A percentile compares a stretch with the other conserved stretches of the same genome.
Evolutionary conservation across 2,329 filamentous ascomycete species (phyloP).

Genomic region (Fusarium poae): DNA sequence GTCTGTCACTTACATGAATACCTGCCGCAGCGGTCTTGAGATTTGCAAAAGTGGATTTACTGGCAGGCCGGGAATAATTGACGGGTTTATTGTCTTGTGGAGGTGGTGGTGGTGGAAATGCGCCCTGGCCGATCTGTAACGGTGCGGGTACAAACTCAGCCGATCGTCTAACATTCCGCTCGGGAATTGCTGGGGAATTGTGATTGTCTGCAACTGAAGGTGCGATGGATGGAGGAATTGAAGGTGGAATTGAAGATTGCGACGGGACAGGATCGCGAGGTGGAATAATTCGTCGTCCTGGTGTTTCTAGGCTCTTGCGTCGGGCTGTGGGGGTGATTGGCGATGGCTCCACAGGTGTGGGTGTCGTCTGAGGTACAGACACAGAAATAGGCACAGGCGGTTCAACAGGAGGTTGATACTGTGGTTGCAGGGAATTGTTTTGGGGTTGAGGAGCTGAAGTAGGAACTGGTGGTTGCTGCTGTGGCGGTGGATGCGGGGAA

Average conservation of each 20-base stretch:
- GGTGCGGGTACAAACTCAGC: slow-evolving; percentile 13
- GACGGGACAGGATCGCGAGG: slow-evolving; percentile 34
- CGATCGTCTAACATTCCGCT: slow-evolving; percentile 28
- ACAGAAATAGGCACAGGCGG: not conserved
- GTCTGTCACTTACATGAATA: slow-evolving; percentile 28
- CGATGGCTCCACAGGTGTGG: slow-evolving; percentile 12
- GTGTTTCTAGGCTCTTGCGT: slow-evolving; percentile 44
- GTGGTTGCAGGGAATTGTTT: not conserved
- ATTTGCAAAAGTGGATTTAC: slow-evolving; percentile 43
- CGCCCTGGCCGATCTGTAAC: slow-evolving; percentile 16
- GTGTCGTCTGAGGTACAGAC: slow-evolving; percentile 13
- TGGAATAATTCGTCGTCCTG: slow-evolving; percentile 42
- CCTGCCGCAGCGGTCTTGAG: slow-evolving; percentile 43
- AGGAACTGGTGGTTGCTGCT: slow-evolving; percentile 6
- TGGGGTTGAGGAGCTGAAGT: not conserved
- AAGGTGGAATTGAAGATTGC: slow-evolving; percentile 2
- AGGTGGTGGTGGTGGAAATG: slow-evolving; percentile 6
- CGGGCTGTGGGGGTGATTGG: slow-evolving; percentile 27
- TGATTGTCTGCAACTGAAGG: slow-evolving; percentile 8
- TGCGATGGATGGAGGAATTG: not conserved
- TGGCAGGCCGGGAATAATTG: slow-evolving; percentile 35
- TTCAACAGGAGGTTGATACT: not conserved
- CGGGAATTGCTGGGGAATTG: slow-evolving; percentile 33
- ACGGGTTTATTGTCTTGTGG: not conserved
- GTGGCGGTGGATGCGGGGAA: slow-evolving; percentile 14